Evolutionary conservation across 257 asterid species (phyloP).

Genomic region (Eucommia ulmoides): DNA sequence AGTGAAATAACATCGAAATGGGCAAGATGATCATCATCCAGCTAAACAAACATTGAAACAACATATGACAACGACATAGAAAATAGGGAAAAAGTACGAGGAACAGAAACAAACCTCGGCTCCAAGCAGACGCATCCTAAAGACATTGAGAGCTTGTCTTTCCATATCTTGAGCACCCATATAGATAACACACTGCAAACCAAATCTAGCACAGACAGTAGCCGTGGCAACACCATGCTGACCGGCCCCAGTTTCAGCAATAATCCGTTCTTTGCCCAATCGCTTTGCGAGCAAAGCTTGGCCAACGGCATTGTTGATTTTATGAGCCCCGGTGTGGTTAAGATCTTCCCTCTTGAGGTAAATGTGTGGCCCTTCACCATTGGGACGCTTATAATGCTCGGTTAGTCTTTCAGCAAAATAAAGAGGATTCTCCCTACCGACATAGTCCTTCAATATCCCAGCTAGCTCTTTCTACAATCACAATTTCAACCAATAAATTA

Average conservation of each 20-base stretch:
- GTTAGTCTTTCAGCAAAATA: background rate
- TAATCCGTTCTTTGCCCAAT: background rate
- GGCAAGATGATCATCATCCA: too few species aligned
- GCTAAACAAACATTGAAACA: too few species aligned
- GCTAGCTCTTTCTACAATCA: background rate
- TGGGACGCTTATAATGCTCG: background rate
- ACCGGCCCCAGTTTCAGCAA: slow-evolving; percentile 4
- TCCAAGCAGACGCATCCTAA: background rate
- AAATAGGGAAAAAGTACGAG: too few species aligned
- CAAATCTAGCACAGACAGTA: background rate
- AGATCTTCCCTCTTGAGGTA: slow-evolving; percentile 1
- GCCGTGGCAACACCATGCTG: slow-evolving; percentile 2
- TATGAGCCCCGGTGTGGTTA: slow-evolving; percentile 2
- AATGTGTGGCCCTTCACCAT: background rate
- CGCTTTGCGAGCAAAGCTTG: background rate
- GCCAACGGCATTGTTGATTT: background rate
- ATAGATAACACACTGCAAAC: background rate
- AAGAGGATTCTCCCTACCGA: background rate
- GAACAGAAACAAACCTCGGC: background rate
- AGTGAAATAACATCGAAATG: too few species aligned
- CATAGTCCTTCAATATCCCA: background rate
- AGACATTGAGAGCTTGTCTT: background rate
- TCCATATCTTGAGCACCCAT: background rate
- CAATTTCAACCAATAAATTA: background rate
- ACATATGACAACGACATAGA: too few species aligned